Percentiles rank a stretch among this genome's conserved stretches.
phyloP scores from a whole-genome alignment of 805 yeast species.

The Saccharomyces eubayanus region DNA sequence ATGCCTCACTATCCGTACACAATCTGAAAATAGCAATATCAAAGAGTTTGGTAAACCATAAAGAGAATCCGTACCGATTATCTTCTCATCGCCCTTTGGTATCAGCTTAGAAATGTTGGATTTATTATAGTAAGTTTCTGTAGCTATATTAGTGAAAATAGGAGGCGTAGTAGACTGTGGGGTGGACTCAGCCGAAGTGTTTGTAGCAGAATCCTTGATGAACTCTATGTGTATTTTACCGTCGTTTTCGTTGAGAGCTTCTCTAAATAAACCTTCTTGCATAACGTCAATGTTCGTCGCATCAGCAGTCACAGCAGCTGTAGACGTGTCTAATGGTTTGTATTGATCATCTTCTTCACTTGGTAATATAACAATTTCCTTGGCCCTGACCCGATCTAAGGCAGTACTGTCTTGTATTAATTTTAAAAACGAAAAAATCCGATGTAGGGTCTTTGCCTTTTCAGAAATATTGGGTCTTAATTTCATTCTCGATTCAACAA shows the following conservation, averaged over 20 bases:
- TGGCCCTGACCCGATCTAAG: constrained; percentile 22
- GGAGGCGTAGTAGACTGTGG: constrained; percentile 20
- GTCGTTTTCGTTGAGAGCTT: constrained; percentile 35
- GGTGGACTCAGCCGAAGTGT: not conserved
- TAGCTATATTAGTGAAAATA: constrained; percentile 37
- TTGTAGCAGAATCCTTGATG: constrained; percentile 6
- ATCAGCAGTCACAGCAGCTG: not conserved
- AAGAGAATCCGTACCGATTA: constrained; percentile 66
- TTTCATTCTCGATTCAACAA: constrained; percentile 60
- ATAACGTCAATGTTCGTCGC: not conserved
- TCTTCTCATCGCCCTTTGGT: constrained; percentile 43
- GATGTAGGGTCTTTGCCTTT: constrained; percentile 68
- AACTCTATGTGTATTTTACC: constrained; percentile 44
- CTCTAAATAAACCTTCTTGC: constrained; percentile 15
- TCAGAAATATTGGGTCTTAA: constrained; percentile 58
- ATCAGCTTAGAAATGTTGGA: constrained; percentile 12
- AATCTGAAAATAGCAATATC: constrained; percentile 61
- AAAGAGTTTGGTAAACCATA: constrained; percentile 82
- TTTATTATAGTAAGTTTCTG: constrained; percentile 27
- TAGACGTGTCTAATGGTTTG: not conserved
- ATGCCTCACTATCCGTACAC: constrained; percentile 57
- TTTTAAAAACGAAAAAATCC: constrained; percentile 68
- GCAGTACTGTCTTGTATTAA: constrained; percentile 68
- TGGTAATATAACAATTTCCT: constrained; percentile 20
- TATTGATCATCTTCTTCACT: not conserved